Conservation (phyloP, 441 rosid species). For the Croton laevigatus region DNA sequence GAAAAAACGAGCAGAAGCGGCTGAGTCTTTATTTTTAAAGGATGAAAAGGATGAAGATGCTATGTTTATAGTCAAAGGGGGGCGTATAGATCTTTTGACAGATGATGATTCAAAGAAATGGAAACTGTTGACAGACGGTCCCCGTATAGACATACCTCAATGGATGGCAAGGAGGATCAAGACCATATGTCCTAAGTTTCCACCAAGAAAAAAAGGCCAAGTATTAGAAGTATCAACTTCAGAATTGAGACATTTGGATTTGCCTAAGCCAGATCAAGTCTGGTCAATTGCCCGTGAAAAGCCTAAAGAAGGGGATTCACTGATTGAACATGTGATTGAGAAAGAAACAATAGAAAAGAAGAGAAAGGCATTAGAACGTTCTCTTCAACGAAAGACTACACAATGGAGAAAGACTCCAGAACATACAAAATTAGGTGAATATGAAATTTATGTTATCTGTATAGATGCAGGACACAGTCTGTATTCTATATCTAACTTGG, state of each 20-base stretch:
- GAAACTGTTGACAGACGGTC: slow-evolving; percentile 53
- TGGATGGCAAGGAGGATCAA: slow-evolving; percentile 54
- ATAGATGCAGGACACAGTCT: neutral
- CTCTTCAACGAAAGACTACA: slow-evolving; percentile 32
- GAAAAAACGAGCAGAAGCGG: slow-evolving; percentile 46
- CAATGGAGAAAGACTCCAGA: slow-evolving; percentile 39
- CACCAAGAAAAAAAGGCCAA: slow-evolving; percentile 40
- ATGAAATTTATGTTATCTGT: too few relatives aligned
- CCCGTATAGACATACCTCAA: slow-evolving; percentile 47
- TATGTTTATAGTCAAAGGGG: slow-evolving; percentile 37
- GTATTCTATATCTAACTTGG: slow-evolving; percentile 13
- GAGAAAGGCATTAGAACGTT: slow-evolving; percentile 37
- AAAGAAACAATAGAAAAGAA: slow-evolving; percentile 47
- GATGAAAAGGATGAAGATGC: slow-evolving; percentile 34
- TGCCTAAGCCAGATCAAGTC: slow-evolving; percentile 43
- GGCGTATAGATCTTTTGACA: slow-evolving; percentile 48
- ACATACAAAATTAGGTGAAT: slow-evolving; percentile 37
- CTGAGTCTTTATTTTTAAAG: slow-evolving; percentile 35
- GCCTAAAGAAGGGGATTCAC: slow-evolving; percentile 42
- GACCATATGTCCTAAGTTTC: slow-evolving; percentile 40
- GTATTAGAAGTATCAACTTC: slow-evolving; percentile 33
- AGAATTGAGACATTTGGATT: slow-evolving; percentile 30
- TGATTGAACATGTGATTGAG: slow-evolving; percentile 45
- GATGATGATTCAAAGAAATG: slow-evolving; percentile 46
- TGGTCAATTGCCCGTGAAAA: slow-evolving; percentile 53